Conservation (phyloP, 768 basidiomycete species). For the Psilocybe cyanescens region DNA sequence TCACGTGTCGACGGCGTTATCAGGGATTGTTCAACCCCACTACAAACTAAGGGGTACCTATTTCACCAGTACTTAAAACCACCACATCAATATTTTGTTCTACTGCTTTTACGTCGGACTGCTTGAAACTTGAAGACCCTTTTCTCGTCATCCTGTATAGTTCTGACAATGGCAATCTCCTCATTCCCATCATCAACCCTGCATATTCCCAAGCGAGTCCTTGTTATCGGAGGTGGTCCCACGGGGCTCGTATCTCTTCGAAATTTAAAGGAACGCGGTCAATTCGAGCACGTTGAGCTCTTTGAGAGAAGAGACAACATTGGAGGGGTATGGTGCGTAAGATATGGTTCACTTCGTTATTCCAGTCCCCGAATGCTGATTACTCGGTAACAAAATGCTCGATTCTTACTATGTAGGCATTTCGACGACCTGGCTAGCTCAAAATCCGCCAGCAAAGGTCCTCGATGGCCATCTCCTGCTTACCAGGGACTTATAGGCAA, state of each 20-base stretch:
- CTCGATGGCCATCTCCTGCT: constrained; percentile 50
- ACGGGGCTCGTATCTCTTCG: constrained; percentile 53
- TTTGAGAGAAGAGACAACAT: constrained; percentile 51
- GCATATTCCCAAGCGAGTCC: constrained; percentile 26
- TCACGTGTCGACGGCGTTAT: too few species aligned
- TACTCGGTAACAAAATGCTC: too few species aligned
- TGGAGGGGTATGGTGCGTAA: constrained; percentile 55
- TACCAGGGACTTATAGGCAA: constrained; percentile 55
- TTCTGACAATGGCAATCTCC: too few species aligned
- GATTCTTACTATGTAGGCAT: constrained; percentile 27
- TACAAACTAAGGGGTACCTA: too few species aligned
- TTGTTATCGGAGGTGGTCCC: constrained; percentile 54
- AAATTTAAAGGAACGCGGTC: constrained; percentile 44
- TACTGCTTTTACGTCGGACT: too few species aligned
- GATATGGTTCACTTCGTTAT: neutral
- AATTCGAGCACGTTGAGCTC: constrained; percentile 46
- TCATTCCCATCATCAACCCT: neutral
- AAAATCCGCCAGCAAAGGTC: constrained; percentile 8
- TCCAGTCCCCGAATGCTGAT: too few species aligned
- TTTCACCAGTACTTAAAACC: too few species aligned
- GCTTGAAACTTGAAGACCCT: too few species aligned
- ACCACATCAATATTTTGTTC: too few species aligned
- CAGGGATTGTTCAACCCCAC: too few species aligned
- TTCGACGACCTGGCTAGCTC: constrained; percentile 28
- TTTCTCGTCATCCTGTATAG: too few species aligned